These are phyloP conservation scores for Phytophthora rubi DNA, from an alignment of 352 stramenopile genomes.

Conservation along the genomic window DNA sequence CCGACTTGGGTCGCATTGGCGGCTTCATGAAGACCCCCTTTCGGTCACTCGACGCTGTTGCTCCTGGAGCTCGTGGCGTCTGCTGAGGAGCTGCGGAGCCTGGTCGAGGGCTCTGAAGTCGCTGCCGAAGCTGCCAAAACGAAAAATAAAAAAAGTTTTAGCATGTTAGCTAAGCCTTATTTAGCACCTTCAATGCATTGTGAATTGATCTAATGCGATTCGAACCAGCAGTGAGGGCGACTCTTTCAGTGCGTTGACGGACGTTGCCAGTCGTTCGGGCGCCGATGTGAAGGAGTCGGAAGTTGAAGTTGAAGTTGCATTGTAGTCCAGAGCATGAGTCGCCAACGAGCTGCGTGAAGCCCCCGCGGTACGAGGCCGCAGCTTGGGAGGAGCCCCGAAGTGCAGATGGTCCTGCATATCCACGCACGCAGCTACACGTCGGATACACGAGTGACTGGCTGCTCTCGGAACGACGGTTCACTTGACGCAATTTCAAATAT, in stretches of 20 bases:
- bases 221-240: constrained; percentile 18
- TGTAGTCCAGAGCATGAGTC: constrained; percentile 4
- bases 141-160: background rate
- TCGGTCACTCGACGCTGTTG: constrained; percentile 4
- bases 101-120: constrained; percentile 52
- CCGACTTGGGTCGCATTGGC: constrained; percentile 51
- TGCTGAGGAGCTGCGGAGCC: constrained; percentile 30
- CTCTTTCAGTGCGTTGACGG: constrained; percentile 20
- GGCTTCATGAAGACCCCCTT: constrained; percentile 47
- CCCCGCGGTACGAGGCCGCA: constrained; percentile 57
- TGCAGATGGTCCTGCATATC: constrained; percentile 52
- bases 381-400: constrained; percentile 56
- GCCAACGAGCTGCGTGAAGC: constrained; percentile 25
- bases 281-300: constrained; percentile 11
- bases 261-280: constrained; percentile 22
- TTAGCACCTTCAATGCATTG: background rate
- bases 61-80: constrained; percentile 19
- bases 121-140: constrained; percentile 52
- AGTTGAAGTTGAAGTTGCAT: constrained; percentile 18
- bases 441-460: background rate
- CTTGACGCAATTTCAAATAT: background rate
- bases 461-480: background rate
- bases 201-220: background rate
- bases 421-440: background rate
- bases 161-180: background rate